These are phyloP conservation scores for Colletotrichum abscissum DNA, from an alignment of 2,329 filamentous ascomycete genomes.

Conservation along the genomic window DNA sequence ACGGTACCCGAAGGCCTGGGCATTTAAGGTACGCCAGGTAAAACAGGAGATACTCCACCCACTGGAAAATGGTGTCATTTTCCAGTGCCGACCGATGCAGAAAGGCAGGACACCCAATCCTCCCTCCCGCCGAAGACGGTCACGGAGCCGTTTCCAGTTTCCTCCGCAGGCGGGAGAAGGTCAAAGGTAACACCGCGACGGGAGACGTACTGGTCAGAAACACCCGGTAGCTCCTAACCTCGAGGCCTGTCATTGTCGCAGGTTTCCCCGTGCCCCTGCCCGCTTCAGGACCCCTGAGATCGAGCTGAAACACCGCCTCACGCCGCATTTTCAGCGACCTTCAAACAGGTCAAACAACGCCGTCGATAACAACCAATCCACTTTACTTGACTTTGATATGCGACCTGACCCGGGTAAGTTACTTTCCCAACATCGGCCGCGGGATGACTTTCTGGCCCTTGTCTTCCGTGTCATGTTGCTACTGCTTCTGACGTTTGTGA, in stretches of 20 bases:
- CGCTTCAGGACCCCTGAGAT: slow-evolving; percentile 10
- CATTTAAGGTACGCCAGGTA: neutral
- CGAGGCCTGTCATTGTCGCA: slow-evolving; percentile 21
- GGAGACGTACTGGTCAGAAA: slow-evolving; percentile 11
- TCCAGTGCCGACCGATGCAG: neutral
- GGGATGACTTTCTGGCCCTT: neutral
- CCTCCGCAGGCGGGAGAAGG: slow-evolving; percentile 16
- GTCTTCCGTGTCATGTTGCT: neutral
- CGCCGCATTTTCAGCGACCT: slow-evolving; percentile 40
- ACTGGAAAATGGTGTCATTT: neutral
- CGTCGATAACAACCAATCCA: neutral
- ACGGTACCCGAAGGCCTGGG: neutral
- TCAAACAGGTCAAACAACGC: slow-evolving; percentile 42
- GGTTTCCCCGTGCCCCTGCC: neutral
- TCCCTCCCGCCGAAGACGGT: neutral
- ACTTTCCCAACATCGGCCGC: neutral
- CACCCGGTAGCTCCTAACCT: slow-evolving; percentile 14
- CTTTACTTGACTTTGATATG: neutral
- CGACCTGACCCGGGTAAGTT: neutral
- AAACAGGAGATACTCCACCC: neutral
- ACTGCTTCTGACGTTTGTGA: neutral
- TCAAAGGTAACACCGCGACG: neutral
- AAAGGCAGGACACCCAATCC: neutral
- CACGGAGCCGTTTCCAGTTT: slow-evolving; percentile 23
- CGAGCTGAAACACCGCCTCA: slow-evolving; percentile 50